These are phyloP conservation scores for Bryoglossum gracile DNA, from an alignment of 495 filamentous ascomycete species.

Conservation along the genomic window DNA sequence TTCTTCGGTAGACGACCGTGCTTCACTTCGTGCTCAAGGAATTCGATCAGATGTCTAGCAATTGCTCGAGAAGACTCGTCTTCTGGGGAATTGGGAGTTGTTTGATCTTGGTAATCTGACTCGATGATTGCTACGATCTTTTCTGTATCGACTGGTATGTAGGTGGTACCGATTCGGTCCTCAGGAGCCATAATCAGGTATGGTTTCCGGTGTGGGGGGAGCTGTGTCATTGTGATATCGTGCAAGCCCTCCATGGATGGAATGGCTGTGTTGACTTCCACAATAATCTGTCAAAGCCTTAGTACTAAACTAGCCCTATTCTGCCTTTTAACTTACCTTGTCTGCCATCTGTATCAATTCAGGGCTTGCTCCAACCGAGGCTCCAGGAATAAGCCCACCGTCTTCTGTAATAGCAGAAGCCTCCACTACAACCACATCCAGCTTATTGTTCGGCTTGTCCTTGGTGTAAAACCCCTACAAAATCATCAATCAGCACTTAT, in stretches of 20 bases:
- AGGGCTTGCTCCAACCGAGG: conserved; percentile 77
- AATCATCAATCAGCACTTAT: too few relatives aligned
- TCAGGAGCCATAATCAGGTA: conserved; percentile 73
- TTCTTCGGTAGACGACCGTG: conserved; percentile 70
- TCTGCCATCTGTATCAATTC: conserved; percentile 86
- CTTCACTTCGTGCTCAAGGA: conserved; percentile 71
- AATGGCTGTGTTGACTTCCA: conserved; percentile 84
- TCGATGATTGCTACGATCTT: conserved; percentile 83
- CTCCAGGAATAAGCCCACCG: conserved; percentile 83
- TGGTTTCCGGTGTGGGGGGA: conserved; percentile 74
- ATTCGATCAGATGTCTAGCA: conserved; percentile 77
- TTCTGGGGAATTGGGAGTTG: conserved; percentile 65
- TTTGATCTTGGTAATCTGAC: conserved; percentile 78
- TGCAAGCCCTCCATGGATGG: conserved; percentile 85
- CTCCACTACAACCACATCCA: conserved; percentile 83
- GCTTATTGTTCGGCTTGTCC: conserved; percentile 60
- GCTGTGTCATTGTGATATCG: conserved; percentile 82
- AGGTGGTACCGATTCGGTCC: conserved; percentile 76
- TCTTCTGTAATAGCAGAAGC: conserved; percentile 88
- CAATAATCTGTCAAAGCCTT: conserved; percentile 52
- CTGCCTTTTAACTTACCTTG: conserved; percentile 56
- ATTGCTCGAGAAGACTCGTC: conserved; percentile 68
- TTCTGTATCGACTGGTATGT: conserved; percentile 85
- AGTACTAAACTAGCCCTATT: too few relatives aligned
- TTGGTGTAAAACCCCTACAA: conserved; percentile 68